Evolutionary conservation across 768 basidiomycete genomes (phyloP), one percentile per base, ranked within the genome.

Genomic region (Russula sp.): DNA sequence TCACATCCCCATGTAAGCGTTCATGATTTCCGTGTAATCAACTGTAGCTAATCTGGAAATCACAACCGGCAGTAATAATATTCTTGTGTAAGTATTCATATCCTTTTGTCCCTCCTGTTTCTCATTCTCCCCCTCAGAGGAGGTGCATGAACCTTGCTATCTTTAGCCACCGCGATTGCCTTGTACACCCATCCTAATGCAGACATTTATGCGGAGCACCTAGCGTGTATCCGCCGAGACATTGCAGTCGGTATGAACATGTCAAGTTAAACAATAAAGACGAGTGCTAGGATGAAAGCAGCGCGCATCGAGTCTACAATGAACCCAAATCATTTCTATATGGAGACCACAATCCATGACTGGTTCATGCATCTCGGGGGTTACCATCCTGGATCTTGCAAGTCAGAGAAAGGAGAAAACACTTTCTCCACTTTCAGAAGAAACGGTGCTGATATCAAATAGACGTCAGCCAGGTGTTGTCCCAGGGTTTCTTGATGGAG

Each of bases 1-100:
- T 70, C 94, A 98, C 77, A 97, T 96, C 76, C 94, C 95, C 70
- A 96, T 97, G 94, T 96, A 69, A 78, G 94, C 85, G 35, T 42
- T 62, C 18, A 57, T 44, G 57, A 44, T 55, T 45, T 35, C 48
- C 37, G 16, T 52, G 18, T 22, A n/a, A 55, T 55, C 13, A 50
- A 50, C 59, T 8, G 9, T 54, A 18, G 60, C 65, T 69, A 57
- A 71, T 69, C 48, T 54, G 69, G 27, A 68, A 54, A 7, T 39
- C 14, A 2, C 27, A 47, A 37, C 35, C 59, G 61, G 14, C 71
- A 96, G 94, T 83, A 97, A 96, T 79, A 96, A 97, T 75, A 97
- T 97, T 70, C 84, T 97, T 66, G 94, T 97, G 94, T 97, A 83
- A 71, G 94, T 92, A 53, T 57, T 40, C 59, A 34, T 34, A 5